phyloP scores from a whole-genome alignment of 176 grass and related monocot genomes.

The Musa acuminata region DNA sequence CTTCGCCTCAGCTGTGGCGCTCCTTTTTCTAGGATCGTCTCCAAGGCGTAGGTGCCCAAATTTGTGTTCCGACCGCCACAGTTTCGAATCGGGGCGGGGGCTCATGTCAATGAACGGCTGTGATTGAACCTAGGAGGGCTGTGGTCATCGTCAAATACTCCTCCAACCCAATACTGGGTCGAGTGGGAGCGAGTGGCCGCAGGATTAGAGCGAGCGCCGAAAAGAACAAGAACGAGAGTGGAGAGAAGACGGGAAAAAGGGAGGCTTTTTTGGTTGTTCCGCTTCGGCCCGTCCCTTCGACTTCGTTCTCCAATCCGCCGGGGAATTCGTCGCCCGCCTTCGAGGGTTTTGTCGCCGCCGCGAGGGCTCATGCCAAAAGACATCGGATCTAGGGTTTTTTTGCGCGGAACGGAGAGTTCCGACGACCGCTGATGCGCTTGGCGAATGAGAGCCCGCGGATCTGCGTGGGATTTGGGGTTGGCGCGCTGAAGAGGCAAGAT shows the following conservation, averaged over 20 bases:
- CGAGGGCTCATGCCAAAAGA: neutral
- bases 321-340: neutral
- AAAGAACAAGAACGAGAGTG: neutral
- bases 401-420: conserved; percentile 20
- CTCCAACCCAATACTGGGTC: neutral
- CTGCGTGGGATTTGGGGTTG: conserved; percentile 79
- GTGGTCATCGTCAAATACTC: neutral
- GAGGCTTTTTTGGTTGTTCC: neutral
- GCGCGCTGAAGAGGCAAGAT: conserved; percentile 27
- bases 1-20: too few relatives aligned
- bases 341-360: neutral
- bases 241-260: neutral
- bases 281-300: neutral
- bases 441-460: conserved; percentile 50
- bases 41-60: too few relatives aligned
- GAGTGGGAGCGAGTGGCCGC: neutral
- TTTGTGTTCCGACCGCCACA: too few relatives aligned
- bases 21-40: too few relatives aligned
- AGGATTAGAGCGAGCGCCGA: neutral
- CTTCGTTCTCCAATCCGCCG: neutral
- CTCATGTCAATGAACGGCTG: too few relatives aligned
- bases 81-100: too few relatives aligned
- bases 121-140: too few relatives aligned
- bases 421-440: conserved; percentile 15
- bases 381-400: conserved; percentile 39